Base-by-base conservation (phyloP, 2,329 filamentous ascomycete species). In the Pseudogymnoascus sp. region DNA sequence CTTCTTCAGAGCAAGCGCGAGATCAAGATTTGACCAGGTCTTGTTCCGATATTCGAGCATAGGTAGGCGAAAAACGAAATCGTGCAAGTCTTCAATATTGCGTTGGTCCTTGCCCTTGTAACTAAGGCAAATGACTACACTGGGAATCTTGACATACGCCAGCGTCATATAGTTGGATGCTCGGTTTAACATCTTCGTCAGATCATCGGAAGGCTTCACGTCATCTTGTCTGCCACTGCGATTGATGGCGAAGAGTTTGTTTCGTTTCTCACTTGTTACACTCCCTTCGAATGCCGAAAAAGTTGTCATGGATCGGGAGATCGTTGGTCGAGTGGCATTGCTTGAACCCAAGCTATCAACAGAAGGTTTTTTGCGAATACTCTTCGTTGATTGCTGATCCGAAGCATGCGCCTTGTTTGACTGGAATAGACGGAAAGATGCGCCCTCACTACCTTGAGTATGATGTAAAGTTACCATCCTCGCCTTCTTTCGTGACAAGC, bases 131-230 rank as follows among this genome's bases (percentile, higher is more conserved):
- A 99, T 85, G 1, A 97, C 92, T 69, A 99, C 93, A 63, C 91
- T 95, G 2, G 93, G 91, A 72, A 99, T 91, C 75, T 92, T 95
- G 75, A 99, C 92, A 75, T 96, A 93, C 1, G 93, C 89, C 66
- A 99, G 88, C 0, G 95, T 97, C 92, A 97, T 97, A 78, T 96
- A 99, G 74, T 93, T 96, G 64, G 91, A 96, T 3, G 95, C 95
- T 31, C 95, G 89, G 62, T 86, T 87, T 77, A 99, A 93, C 95
- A 99, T 99, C 78, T 96, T 91, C 10, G 91, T 95, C 44, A 99
- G 80, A 73, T 99, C 96, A 72, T 99, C 95, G 0, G 89, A 89
- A 4, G 85, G 83, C 65, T 86, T 84, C 63, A 88, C 84, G 60
- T 85, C 84, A 64, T 84, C 73, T 60, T 81, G 72, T 73, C 81